phyloP scores from a whole-genome alignment of 2,329 filamentous ascomycete species.

The Kalmusia sp. region DNA sequence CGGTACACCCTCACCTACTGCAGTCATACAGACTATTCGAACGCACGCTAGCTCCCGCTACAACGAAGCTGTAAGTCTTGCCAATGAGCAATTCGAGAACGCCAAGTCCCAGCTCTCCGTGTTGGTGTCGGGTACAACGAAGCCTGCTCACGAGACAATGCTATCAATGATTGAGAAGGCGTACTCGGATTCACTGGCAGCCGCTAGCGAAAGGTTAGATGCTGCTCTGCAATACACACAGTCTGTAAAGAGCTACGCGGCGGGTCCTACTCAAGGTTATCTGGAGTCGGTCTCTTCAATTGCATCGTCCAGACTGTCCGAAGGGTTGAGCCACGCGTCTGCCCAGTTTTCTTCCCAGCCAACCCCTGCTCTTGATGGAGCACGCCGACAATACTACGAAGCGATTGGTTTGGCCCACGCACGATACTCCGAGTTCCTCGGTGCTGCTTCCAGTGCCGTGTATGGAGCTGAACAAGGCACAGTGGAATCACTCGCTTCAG shows the following conservation, averaged over 20 bases:
- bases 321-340: constrained; percentile 74
- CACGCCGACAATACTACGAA: constrained; percentile 76
- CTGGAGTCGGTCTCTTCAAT: constrained; percentile 69
- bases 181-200: constrained; percentile 70
- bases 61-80: constrained; percentile 68
- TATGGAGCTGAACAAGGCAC: constrained; percentile 56
- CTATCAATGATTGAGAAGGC: constrained; percentile 71
- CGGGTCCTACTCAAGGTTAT: constrained; percentile 54
- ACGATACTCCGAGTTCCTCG: constrained; percentile 77
- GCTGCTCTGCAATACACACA: constrained; percentile 58
- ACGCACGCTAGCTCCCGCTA: constrained; percentile 65
- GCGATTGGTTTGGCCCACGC: constrained; percentile 80
- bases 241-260: constrained; percentile 48
- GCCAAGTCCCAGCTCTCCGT: constrained; percentile 72
- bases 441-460: constrained; percentile 73
- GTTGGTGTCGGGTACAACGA: constrained; percentile 71
- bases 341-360: constrained; percentile 73
- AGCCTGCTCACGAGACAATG: constrained; percentile 73
- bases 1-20: constrained; percentile 57
- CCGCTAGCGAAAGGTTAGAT: constrained; percentile 66
- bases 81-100: constrained; percentile 70
- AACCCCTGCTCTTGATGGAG: constrained; percentile 64
- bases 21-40: constrained; percentile 53
- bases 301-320: constrained; percentile 72
- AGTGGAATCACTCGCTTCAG: constrained; percentile 42